Evolutionary conservation across 1,284 basidiomycete genomes (phyloP), one percentile per base, ranked within the genome.

Genomic region (Phlebopus sp.): DNA sequence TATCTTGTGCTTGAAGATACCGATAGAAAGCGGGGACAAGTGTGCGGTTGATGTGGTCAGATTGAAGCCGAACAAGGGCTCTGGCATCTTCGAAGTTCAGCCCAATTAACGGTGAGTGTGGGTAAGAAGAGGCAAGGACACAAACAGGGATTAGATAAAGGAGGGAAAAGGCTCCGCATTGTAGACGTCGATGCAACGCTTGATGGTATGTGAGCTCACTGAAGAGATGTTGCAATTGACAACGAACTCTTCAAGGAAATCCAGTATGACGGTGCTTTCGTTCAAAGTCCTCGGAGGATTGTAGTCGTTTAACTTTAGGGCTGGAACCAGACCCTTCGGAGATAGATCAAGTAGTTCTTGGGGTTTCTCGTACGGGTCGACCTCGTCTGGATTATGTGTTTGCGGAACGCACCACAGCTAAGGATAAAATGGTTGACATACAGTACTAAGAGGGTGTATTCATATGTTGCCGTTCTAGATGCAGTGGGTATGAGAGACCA

Each of bases 291-390:
- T 70, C 0, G 82, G 76, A 1, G 81, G 81, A 34, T 57, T 59
- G 47, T 72, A 76, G 4, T 66, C 61, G 52, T 80, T 70, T 44
- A 90, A 67, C 57, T 75, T 77, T 31, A 91, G 60, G 0, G 77
- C 87, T 0, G 89, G 88, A 1, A 92, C 87, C 2, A 91, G 74
- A 0, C 90, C 88, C 60, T 87, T 90, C 0, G 87, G 86, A 17
- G 86, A 90, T 14, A 90, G 74, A 43, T 88, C 82, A 10, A 92
- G 70, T n/a, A 92, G 74, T 30, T 86, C 85, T 43, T 78, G 67
- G 0, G 90, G 86, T 59, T 91, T 92, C 69, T 82, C 79, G 72
- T 91, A 90, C 1, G 87, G 86, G 64, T 91, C 86, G 23, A 90
- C 85, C 66, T 90, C 86, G 57, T 81, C 85, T 86, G 44, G 30